These are phyloP conservation scores for Exophiala calicioides DNA, from an alignment of 2,329 filamentous ascomycete species.

Conservation along the genomic window DNA sequence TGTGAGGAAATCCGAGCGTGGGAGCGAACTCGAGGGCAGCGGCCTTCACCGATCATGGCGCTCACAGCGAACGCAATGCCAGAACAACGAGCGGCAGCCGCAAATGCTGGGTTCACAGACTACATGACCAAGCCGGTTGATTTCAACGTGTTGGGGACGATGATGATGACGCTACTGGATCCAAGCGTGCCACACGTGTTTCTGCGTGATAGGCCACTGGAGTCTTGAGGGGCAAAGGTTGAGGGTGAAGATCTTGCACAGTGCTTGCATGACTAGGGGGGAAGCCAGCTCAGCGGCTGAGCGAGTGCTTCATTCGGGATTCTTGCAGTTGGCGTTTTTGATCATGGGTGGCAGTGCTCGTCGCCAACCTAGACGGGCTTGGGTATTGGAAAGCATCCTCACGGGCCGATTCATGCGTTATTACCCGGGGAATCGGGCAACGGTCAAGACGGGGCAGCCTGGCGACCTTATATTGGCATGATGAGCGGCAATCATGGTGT, in stretches of 20 bases:
- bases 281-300: too few relatives aligned
- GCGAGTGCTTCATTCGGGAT: too few relatives aligned
- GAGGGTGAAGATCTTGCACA: constrained; percentile 1
- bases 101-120: constrained; percentile 50
- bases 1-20: constrained; percentile 49
- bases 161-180: constrained; percentile 52
- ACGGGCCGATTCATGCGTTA: too few relatives aligned
- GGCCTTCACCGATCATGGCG: constrained; percentile 52
- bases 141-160: constrained; percentile 50
- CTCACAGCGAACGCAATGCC: constrained; percentile 53
- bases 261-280: too few relatives aligned
- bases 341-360: too few relatives aligned
- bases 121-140: constrained; percentile 54
- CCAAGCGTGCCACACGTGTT: constrained; percentile 44
- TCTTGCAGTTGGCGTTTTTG: not conserved
- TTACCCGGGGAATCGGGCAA: too few relatives aligned
- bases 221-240: constrained; percentile 19
- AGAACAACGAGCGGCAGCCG: constrained; percentile 50
- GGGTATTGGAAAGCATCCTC: too few relatives aligned
- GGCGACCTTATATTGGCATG: too few relatives aligned
- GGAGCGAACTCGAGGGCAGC: constrained; percentile 49
- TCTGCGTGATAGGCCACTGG: constrained; percentile 41
- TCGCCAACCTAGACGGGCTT: too few relatives aligned
- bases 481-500: too few relatives aligned
- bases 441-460: too few relatives aligned